phyloP scores from a whole-genome alignment of 2,329 filamentous ascomycete species.

The Endothia cerciana region DNA sequence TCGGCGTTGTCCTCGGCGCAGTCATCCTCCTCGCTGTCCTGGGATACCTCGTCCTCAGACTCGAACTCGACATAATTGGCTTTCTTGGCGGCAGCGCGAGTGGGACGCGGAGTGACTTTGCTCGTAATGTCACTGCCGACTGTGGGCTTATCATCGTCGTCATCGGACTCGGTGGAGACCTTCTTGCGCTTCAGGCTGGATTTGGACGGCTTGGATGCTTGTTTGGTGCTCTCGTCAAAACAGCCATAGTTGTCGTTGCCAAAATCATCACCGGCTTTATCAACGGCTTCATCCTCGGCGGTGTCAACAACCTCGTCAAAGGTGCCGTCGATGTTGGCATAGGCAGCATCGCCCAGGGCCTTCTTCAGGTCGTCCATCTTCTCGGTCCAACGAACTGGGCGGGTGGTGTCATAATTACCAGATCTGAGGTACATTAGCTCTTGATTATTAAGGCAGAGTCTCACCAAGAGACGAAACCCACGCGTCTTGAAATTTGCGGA shows the following conservation, averaged over 20 bases:
- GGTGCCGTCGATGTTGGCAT: neutral
- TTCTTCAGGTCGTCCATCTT: constrained; percentile 38
- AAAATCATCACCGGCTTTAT: neutral
- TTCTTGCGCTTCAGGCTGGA: neutral
- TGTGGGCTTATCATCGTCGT: neutral
- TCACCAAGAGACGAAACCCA: neutral
- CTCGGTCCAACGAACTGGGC: constrained; percentile 40
- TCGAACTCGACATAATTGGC: neutral
- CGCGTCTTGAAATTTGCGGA: constrained; percentile 36
- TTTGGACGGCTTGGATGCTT: too few species aligned
- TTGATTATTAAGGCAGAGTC: neutral
- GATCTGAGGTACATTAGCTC: neutral
- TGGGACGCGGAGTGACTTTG: neutral
- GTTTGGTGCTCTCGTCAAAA: neutral
- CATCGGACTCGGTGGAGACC: neutral
- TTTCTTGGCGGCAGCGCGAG: constrained; percentile 1
- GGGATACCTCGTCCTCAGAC: neutral
- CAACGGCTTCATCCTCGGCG: neutral
- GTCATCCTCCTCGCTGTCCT: neutral
- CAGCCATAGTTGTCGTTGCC: neutral
- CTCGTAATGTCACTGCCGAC: neutral
- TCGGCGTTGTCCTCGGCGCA: neutral
- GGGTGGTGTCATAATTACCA: constrained; percentile 35
- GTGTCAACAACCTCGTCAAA: neutral
- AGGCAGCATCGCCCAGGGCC: constrained; percentile 36